Evolutionary conservation across 345 rosid species (phyloP).

Genomic region (Fremontodendron californicum): DNA sequence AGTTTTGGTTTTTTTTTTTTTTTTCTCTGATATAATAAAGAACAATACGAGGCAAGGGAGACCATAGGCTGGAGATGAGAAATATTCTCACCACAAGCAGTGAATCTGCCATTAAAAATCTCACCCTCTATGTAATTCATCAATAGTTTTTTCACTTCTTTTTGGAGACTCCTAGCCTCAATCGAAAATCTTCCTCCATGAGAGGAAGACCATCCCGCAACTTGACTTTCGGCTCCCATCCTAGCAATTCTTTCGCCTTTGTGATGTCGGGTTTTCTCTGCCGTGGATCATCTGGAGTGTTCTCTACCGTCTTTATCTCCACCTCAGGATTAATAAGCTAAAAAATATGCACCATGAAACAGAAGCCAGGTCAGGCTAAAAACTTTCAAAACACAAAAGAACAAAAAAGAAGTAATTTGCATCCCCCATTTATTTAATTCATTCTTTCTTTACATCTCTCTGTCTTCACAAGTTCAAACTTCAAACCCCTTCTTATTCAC

Average conservation of each 20-base stretch:
- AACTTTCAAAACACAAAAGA: neutral
- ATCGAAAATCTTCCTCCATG: conserved; percentile 83
- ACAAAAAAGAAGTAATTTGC: neutral
- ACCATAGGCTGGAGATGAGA: neutral
- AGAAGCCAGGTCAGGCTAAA: neutral
- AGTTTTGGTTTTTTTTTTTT: neutral
- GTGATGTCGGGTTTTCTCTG: conserved; percentile 89
- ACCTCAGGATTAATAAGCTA: conserved; percentile 74
- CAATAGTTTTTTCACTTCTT: conserved; percentile 22
- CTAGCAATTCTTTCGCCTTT: conserved; percentile 73
- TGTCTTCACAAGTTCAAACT: neutral
- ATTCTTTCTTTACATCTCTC: neutral
- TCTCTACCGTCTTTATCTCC: conserved; percentile 75
- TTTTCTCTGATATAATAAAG: neutral
- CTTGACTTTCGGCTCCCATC: conserved; percentile 90
- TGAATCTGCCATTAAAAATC: neutral
- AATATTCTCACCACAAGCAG: neutral
- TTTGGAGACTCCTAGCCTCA: conserved; percentile 58
- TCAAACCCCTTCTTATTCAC: neutral
- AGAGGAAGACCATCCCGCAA: conserved; percentile 79
- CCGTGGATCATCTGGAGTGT: conserved; percentile 86
- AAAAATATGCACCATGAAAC: neutral
- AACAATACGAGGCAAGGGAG: neutral
- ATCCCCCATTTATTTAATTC: neutral
- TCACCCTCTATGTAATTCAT: neutral